Evolutionary conservation across 768 basidiomycete genomes (phyloP).

Genomic region (Clavaria fumosa): DNA sequence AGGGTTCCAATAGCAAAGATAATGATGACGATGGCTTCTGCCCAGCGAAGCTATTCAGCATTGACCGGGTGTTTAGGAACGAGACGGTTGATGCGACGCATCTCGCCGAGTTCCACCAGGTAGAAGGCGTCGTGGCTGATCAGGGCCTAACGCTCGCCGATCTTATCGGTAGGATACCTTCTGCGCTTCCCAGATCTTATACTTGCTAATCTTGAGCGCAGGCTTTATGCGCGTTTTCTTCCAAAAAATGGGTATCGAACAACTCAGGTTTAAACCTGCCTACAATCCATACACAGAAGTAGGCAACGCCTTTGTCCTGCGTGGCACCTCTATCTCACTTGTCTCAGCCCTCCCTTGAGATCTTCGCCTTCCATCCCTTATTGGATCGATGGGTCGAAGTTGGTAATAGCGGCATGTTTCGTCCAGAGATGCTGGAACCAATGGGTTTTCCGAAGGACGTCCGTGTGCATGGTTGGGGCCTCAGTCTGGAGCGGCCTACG

Average conservation of each 20-base stretch:
- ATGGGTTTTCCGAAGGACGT: constrained; percentile 98
- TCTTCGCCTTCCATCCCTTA: constrained; percentile 95
- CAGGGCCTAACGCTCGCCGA: constrained; percentile 84
- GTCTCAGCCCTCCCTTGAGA: constrained; percentile 80
- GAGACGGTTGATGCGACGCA: constrained; percentile 98
- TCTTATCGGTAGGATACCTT: constrained; percentile 57
- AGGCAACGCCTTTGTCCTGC: constrained; percentile 3
- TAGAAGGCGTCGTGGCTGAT: constrained; percentile 99
- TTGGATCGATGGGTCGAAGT: constrained; percentile 95
- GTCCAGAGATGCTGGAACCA: constrained; percentile 97
- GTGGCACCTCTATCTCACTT: background rate
- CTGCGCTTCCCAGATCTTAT: background rate
- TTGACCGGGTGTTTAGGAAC: constrained; percentile 97
- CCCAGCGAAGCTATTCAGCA: constrained; percentile 90
- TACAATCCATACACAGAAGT: constrained; percentile 98
- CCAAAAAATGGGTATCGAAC: constrained; percentile 90
- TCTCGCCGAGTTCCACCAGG: constrained; percentile 97
- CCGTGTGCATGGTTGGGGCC: constrained; percentile 93
- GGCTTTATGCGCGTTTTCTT: constrained; percentile 99
- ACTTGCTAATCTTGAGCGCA: constrained; percentile 15
- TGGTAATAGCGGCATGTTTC: constrained; percentile 98
- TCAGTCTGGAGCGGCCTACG: constrained; percentile 87
- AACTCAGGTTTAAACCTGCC: constrained; percentile 94
- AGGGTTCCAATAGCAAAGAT: constrained; percentile 22
- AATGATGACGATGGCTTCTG: constrained; percentile 55